phyloP scores from a whole-genome alignment of 768 basidiomycete species.

The Russula vinacea region DNA sequence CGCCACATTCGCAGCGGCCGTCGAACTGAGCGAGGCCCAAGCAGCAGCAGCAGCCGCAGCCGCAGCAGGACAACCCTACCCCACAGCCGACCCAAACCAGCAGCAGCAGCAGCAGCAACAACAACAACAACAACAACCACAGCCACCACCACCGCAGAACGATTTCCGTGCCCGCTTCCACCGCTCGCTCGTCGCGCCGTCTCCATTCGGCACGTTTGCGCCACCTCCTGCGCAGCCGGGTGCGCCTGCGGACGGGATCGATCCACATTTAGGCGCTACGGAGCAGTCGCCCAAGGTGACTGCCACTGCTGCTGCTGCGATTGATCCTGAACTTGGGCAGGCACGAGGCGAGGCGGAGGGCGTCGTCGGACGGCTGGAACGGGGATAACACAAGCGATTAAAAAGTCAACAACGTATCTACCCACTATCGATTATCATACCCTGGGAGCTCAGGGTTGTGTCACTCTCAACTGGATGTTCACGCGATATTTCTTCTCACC shows the following conservation, averaged over 20 bases:
- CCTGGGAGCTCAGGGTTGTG: not conserved
- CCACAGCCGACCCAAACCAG: constrained; percentile 29
- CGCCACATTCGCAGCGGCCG: constrained; percentile 20
- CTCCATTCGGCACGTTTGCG: constrained; percentile 49
- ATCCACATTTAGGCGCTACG: constrained; percentile 28
- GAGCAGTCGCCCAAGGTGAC: constrained; percentile 15
- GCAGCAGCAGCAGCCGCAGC: not conserved
- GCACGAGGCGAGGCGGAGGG: constrained; percentile 39
- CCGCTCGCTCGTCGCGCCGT: constrained; percentile 54
- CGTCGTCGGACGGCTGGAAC: constrained; percentile 36
- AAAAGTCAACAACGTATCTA: not conserved
- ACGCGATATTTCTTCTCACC: not conserved
- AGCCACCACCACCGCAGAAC: constrained; percentile 34
- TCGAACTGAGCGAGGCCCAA: constrained; percentile 25
- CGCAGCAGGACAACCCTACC: constrained; percentile 24
- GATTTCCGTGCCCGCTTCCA: constrained; percentile 69
- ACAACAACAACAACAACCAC: not conserved
- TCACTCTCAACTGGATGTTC: not conserved
- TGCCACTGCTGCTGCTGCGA: constrained; percentile 19
- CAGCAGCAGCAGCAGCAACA: not conserved
- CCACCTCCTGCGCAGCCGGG: constrained; percentile 21
- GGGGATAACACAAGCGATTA: constrained; percentile 15
- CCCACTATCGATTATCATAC: not conserved
- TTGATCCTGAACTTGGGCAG: constrained; percentile 39
- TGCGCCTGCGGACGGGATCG: constrained; percentile 29